A percentile compares a stretch with the other conserved stretches of the same genome.
phyloP scores from a whole-genome alignment of 768 basidiomycete species.

The Leccinum variicolor region DNA sequence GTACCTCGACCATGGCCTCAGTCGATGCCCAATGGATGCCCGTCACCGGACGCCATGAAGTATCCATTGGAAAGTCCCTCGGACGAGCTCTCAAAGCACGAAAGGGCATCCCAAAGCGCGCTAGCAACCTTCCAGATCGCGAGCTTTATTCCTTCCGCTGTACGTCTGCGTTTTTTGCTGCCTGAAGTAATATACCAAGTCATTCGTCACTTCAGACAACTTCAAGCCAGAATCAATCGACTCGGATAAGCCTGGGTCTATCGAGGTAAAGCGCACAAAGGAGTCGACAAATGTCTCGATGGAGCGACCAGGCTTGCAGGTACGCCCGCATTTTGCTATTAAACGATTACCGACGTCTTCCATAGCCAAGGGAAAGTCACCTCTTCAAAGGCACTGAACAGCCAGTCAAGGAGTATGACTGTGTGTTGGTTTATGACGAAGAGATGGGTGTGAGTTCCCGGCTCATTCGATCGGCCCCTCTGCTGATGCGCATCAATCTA shows the following conservation, averaged over 20 bases:
- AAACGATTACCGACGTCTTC: background rate
- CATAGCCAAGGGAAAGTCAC: conserved; percentile 50
- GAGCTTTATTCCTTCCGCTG: conserved; percentile 81
- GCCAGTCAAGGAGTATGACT: conserved; percentile 65
- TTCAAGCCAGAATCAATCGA: conserved; percentile 77
- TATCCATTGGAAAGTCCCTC: conserved; percentile 62
- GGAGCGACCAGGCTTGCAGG: conserved; percentile 66
- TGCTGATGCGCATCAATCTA: conserved; percentile 9
- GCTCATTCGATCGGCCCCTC: background rate
- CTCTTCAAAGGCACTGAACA: conserved; percentile 57
- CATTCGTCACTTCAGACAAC: conserved; percentile 48
- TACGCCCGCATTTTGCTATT: conserved; percentile 22
- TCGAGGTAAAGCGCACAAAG: conserved; percentile 55
- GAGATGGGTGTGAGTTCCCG: conserved; percentile 53
- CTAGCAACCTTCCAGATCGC: conserved; percentile 48
- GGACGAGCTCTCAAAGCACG: conserved; percentile 66
- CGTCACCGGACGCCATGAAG: conserved; percentile 51
- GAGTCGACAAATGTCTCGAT: conserved; percentile 53
- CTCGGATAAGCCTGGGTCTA: conserved; percentile 56
- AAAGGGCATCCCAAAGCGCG: conserved; percentile 46
- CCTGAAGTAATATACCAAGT: background rate
- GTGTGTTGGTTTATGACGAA: conserved; percentile 79
- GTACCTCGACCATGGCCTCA: conserved; percentile 41
- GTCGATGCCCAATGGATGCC: conserved; percentile 53
- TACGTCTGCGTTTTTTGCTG: conserved; percentile 34